These are phyloP conservation scores for Mycena albidolilacea DNA, from an alignment of 768 basidiomycete species.

Conservation along the genomic window DNA sequence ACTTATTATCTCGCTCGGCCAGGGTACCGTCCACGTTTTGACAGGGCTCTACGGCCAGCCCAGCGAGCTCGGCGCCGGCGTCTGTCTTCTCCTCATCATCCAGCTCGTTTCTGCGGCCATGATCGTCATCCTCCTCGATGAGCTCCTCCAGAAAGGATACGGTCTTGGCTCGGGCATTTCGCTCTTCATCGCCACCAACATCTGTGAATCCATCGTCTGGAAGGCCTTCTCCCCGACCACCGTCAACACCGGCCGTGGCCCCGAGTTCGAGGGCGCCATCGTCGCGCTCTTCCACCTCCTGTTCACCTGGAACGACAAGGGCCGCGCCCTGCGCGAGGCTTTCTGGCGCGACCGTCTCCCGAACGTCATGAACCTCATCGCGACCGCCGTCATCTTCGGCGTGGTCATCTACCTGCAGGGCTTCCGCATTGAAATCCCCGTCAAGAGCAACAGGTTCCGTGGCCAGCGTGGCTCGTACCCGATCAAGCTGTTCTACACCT, in stretches of 20 bases:
- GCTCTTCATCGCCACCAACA: constrained; percentile 99
- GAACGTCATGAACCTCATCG: constrained; percentile 97
- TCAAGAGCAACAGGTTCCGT: constrained; percentile 96
- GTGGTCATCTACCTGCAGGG: constrained; percentile 98
- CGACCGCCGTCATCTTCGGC: constrained; percentile 92
- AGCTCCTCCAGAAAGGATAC: constrained; percentile 99
- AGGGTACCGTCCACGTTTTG: constrained; percentile 96
- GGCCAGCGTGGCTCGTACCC: constrained; percentile 98
- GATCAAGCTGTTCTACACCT: constrained; percentile 98
- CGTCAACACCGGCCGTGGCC: constrained; percentile 96
- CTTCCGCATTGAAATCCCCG: constrained; percentile 98
- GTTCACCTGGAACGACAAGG: constrained; percentile 99
- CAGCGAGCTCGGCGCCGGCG: constrained; percentile 93
- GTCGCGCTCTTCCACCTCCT: constrained; percentile 97
- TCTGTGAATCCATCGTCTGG: constrained; percentile 99
- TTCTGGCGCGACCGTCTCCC: constrained; percentile 98
- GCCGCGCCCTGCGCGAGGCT: constrained; percentile 95
- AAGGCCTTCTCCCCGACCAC: constrained; percentile 99
- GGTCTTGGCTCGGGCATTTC: constrained; percentile 99
- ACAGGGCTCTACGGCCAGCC: constrained; percentile 98
- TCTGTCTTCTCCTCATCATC: constrained; percentile 96
- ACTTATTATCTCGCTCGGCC: constrained; percentile 95
- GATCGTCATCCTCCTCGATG: constrained; percentile 98
- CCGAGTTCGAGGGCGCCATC: constrained; percentile 98
- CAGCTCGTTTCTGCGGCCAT: constrained; percentile 95